Percentiles rank a stretch among this genome's conserved stretches.
Conservation (phyloP, 2,329 filamentous ascomycete genomes). For the Diaporthe citrichinensis region DNA sequence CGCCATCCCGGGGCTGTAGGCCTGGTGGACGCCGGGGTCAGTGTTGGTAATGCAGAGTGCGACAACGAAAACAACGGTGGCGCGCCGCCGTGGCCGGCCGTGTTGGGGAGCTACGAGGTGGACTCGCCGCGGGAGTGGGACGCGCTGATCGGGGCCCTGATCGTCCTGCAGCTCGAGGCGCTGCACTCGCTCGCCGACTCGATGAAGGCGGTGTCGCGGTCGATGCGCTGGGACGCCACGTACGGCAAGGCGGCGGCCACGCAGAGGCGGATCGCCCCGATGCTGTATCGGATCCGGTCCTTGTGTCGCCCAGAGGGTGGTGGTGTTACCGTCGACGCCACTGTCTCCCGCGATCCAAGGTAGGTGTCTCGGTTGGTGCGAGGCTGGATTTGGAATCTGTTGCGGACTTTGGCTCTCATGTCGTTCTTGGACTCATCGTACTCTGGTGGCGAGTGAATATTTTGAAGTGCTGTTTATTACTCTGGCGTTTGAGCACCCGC, state of each 20-base stretch:
- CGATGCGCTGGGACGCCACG: constrained; percentile 4
- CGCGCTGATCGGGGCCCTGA: constrained; percentile 31
- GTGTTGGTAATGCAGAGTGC: too few relatives aligned
- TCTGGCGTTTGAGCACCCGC: background rate
- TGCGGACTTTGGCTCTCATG: background rate
- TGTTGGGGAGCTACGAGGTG: constrained; percentile 38
- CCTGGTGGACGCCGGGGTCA: too few relatives aligned
- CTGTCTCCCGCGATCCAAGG: background rate
- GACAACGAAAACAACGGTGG: too few relatives aligned
- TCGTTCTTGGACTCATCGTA: background rate
- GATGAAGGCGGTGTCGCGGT: background rate
- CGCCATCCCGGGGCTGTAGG: background rate
- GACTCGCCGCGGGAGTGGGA: constrained; percentile 37
- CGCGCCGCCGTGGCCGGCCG: background rate
- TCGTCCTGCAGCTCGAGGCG: constrained; percentile 18
- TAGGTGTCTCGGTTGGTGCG: background rate
- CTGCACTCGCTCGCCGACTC: background rate
- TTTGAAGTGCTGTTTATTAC: background rate
- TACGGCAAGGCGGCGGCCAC: background rate
- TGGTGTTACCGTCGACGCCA: background rate
- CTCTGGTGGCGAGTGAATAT: background rate
- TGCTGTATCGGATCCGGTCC: background rate
- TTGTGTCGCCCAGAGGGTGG: background rate
- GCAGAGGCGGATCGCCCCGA: constrained; percentile 1
- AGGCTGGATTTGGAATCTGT: background rate